These are phyloP conservation scores for Erysimum cheiri DNA, from an alignment of 441 rosid species.

Conservation along the genomic window DNA sequence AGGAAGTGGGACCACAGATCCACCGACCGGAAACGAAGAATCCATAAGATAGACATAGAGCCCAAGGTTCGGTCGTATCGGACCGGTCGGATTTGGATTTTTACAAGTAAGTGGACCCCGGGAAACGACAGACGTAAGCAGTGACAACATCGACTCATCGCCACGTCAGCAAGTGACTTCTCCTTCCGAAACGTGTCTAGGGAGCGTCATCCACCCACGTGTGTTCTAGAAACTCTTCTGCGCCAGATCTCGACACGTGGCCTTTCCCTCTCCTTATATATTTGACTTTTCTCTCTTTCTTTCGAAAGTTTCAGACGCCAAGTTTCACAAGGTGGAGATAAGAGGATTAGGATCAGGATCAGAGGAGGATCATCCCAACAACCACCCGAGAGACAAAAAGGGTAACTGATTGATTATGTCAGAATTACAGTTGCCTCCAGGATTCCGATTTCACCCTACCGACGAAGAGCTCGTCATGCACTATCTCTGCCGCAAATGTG, in stretches of 20 bases:
- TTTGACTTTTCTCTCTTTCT: slow-evolving; percentile 45
- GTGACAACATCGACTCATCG: slow-evolving; percentile 64
- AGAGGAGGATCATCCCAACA: background rate
- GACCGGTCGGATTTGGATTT: slow-evolving; percentile 41
- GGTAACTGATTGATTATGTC: slow-evolving; percentile 29
- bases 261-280: slow-evolving; percentile 55
- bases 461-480: slow-evolving; percentile 89
- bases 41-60: slow-evolving; percentile 26
- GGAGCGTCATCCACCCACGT: slow-evolving; percentile 52
- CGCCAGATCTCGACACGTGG: slow-evolving; percentile 48
- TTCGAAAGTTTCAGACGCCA: slow-evolving; percentile 64
- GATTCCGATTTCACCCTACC: slow-evolving; percentile 91
- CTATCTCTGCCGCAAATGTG: slow-evolving; percentile 76
- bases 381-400: background rate
- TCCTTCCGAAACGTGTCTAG: slow-evolving; percentile 61
- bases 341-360: slow-evolving; percentile 22
- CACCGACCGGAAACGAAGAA: slow-evolving; percentile 46
- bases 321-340: slow-evolving; percentile 3
- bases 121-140: slow-evolving; percentile 64
- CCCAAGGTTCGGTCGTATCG: slow-evolving; percentile 42
- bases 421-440: slow-evolving; percentile 65
- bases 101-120: slow-evolving; percentile 31
- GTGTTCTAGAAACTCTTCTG: slow-evolving; percentile 52
- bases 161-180: slow-evolving; percentile 47
- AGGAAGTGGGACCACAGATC: slow-evolving; percentile 38